phyloP scores from a whole-genome alignment of 1,139 yeast species.

The Diutina scorzettiae region DNA sequence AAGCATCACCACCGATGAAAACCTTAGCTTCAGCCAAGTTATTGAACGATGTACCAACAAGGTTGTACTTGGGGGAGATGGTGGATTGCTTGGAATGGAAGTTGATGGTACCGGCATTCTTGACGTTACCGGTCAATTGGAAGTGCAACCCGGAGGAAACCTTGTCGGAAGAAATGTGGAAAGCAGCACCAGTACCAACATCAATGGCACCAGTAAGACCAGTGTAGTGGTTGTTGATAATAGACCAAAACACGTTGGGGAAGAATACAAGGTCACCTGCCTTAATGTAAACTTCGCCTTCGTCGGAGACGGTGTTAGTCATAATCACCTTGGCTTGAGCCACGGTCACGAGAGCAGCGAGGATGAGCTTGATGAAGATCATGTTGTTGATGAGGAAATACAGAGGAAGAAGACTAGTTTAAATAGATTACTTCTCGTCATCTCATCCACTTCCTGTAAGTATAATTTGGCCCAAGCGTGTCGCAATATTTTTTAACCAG shows the following conservation, averaged over 20 bases:
- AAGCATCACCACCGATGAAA: not conserved
- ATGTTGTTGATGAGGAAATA: too few relatives aligned
- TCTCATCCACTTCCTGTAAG: too few relatives aligned
- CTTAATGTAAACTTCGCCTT: not conserved
- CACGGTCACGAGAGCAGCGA: not conserved
- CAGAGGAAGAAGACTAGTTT: too few relatives aligned
- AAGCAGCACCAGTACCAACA: not conserved
- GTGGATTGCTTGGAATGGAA: not conserved
- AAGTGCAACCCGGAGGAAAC: not conserved
- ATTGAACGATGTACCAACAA: constrained; percentile 1
- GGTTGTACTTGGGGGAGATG: not conserved
- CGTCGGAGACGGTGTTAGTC: not conserved
- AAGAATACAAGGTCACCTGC: not conserved
- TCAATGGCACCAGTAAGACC: not conserved
- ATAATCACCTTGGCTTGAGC: constrained; percentile 1
- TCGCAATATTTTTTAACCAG: too few relatives aligned
- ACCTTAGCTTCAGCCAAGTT: not conserved
- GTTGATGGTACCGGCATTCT: not conserved
- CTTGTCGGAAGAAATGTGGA: constrained; percentile 3
- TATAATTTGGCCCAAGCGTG: too few relatives aligned
- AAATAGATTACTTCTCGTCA: too few relatives aligned
- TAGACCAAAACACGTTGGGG: constrained; percentile 5
- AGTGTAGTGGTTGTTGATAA: constrained; percentile 1
- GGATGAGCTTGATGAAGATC: not conserved
- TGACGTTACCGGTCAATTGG: not conserved